Evolutionary conservation across 2,329 filamentous ascomycete species (phyloP).

Genomic region (Stenocarpella maydis): DNA sequence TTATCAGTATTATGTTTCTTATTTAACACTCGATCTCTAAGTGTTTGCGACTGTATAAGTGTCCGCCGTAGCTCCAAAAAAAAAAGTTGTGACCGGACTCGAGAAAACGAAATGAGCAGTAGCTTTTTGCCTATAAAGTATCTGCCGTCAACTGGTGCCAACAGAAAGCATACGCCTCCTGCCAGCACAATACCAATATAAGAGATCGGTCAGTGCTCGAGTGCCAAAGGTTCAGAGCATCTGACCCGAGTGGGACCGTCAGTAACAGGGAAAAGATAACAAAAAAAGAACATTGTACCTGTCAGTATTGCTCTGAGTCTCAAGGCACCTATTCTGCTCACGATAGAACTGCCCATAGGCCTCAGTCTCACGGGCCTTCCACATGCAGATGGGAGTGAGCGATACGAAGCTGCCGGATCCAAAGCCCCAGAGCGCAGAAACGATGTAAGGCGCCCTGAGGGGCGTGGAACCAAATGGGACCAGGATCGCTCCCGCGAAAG

Average conservation of each 20-base stretch:
- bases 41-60: too few species aligned
- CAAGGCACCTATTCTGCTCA: background rate
- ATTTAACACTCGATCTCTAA: too few species aligned
- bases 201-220: slow-evolving; percentile 53
- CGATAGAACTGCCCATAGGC: slow-evolving; percentile 4
- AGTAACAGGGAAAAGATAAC: slow-evolving; percentile 55
- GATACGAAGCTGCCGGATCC: slow-evolving; percentile 57
- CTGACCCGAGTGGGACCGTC: slow-evolving; percentile 54
- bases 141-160: slow-evolving; percentile 40
- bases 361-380: background rate
- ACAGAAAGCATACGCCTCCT: slow-evolving; percentile 45
- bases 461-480: slow-evolving; percentile 53
- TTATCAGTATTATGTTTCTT: too few species aligned
- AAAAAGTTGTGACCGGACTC: too few species aligned
- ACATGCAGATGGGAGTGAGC: slow-evolving; percentile 54
- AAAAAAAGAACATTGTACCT: slow-evolving; percentile 57
- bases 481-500: slow-evolving; percentile 53
- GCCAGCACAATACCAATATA: slow-evolving; percentile 52
- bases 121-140: too few species aligned
- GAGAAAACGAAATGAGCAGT: too few species aligned
- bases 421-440: slow-evolving; percentile 57
- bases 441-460: slow-evolving; percentile 51
- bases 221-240: slow-evolving; percentile 55
- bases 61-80: too few species aligned
- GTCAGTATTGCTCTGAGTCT: background rate